phyloP scores from a whole-genome alignment of 2,329 filamentous ascomycete species.

The Cladophialophora bantiana region DNA sequence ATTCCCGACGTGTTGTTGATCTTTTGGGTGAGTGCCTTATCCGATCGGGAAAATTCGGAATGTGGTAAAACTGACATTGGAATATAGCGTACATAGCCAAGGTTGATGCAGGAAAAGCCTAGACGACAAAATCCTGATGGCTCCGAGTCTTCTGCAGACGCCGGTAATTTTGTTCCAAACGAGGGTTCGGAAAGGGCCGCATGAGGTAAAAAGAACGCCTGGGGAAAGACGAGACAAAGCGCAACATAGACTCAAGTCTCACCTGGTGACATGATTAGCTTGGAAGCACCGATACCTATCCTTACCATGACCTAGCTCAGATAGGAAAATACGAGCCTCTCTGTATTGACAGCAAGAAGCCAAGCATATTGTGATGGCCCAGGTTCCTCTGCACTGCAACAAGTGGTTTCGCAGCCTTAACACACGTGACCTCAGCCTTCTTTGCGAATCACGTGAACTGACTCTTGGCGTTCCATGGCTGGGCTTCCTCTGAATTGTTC shows the following conservation, averaged over 20 bases:
- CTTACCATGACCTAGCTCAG: constrained; percentile 19
- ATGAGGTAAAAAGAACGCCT: constrained; percentile 6
- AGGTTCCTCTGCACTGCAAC: not conserved
- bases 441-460: constrained; percentile 13
- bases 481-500: constrained; percentile 2
- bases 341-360: constrained; percentile 3
- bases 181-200: constrained; percentile 14
- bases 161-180: constrained; percentile 7
- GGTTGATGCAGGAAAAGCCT: constrained; percentile 63
- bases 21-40: constrained; percentile 59
- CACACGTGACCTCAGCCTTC: constrained; percentile 30
- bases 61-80: constrained; percentile 41
- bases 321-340: constrained; percentile 17
- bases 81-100: constrained; percentile 74
- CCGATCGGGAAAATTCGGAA: constrained; percentile 26
- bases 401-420: not conserved
- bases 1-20: constrained; percentile 93
- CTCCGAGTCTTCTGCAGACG: not conserved
- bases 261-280: constrained; percentile 14
- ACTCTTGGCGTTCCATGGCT: constrained; percentile 25
- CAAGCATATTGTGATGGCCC: no score
- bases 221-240: constrained; percentile 17
- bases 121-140: constrained; percentile 1
- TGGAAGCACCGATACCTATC: constrained; percentile 23
- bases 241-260: constrained; percentile 31